A percentile compares a stretch with the other conserved stretches of the same genome.
These are phyloP conservation scores for Cyathus striatus DNA, from an alignment of 768 basidiomycete species.

Conservation along the genomic window DNA sequence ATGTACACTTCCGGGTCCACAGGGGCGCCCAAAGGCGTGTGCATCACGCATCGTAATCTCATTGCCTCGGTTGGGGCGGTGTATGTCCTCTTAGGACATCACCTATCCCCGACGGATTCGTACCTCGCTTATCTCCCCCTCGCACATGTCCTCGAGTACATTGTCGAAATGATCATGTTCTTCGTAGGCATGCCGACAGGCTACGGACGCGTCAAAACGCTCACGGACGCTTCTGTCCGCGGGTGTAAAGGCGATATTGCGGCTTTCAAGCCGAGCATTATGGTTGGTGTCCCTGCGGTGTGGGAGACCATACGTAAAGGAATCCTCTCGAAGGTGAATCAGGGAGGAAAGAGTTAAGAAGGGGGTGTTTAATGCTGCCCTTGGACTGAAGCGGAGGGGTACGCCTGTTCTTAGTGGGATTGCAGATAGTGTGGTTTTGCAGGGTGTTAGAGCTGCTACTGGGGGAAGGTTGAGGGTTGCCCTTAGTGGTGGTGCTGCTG, in stretches of 20 bases:
- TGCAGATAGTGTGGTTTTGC: constrained; percentile 65
- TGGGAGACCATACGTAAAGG: constrained; percentile 92
- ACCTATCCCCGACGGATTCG: constrained; percentile 42
- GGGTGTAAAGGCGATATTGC: constrained; percentile 71
- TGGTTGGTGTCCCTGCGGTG: constrained; percentile 86
- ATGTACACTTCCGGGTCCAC: constrained; percentile 74
- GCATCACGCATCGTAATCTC: constrained; percentile 76
- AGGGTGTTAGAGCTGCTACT: constrained; percentile 60
- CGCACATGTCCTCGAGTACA: constrained; percentile 86
- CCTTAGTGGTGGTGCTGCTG: constrained; percentile 72
- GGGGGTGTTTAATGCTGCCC: constrained; percentile 63
- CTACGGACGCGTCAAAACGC: constrained; percentile 81
- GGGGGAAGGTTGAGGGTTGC: constrained; percentile 74
- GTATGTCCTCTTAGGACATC: constrained; percentile 52
- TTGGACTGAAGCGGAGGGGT: constrained; percentile 56
- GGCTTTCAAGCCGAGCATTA: constrained; percentile 68
- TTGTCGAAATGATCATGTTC: constrained; percentile 70
- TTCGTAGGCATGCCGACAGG: constrained; percentile 71
- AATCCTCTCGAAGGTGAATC: constrained; percentile 65
- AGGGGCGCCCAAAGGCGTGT: constrained; percentile 84
- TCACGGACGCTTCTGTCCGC: constrained; percentile 79
- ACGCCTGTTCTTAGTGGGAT: constrained; percentile 53
- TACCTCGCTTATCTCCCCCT: constrained; percentile 84
- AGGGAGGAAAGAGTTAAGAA: constrained; percentile 49
- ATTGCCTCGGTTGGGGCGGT: constrained; percentile 71